A percentile compares a stretch with the other conserved stretches of the same genome.
Evolutionary conservation across 345 rosid genomes (phyloP).

Genomic region (Arabidopsis suecica): DNA sequence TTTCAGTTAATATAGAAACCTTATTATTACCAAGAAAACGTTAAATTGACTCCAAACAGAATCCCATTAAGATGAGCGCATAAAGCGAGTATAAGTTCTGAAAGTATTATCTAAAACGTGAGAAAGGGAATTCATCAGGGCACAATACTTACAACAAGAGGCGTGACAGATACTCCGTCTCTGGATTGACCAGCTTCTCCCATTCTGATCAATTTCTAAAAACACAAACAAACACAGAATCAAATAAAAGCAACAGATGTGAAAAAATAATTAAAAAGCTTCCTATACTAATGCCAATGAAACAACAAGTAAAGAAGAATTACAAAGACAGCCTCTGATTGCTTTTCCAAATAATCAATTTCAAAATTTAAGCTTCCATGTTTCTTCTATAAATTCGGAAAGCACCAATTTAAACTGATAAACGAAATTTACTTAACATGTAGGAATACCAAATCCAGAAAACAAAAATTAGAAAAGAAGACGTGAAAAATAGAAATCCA

Average conservation of each 20-base stretch:
- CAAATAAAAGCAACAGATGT: not conserved
- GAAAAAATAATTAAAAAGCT: not conserved
- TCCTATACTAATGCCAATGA: not conserved
- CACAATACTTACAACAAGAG: constrained; percentile 48
- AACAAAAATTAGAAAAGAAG: not conserved
- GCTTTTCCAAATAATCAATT: not conserved
- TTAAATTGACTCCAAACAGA: not conserved
- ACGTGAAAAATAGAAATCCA: not conserved
- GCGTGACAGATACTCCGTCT: constrained; percentile 43
- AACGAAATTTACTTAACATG: not conserved
- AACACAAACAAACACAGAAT: constrained; percentile 25
- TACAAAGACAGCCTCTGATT: not conserved
- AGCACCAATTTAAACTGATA: not conserved
- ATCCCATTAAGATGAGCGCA: constrained; percentile 4
- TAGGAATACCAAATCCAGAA: not conserved
- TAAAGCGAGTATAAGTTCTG: constrained; percentile 6
- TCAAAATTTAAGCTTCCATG: constrained; percentile 1
- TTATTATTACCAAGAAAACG: not conserved
- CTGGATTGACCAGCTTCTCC: constrained; percentile 50
- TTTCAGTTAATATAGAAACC: not conserved
- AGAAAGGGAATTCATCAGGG: not conserved
- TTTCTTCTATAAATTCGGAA: not conserved
- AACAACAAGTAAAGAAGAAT: not conserved
- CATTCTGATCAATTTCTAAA: constrained; percentile 48
- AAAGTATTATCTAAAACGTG: too few relatives aligned